Evolutionary conservation across 2,329 filamentous ascomycete species (phyloP).

Genomic region (Cordyceps cicadae): DNA sequence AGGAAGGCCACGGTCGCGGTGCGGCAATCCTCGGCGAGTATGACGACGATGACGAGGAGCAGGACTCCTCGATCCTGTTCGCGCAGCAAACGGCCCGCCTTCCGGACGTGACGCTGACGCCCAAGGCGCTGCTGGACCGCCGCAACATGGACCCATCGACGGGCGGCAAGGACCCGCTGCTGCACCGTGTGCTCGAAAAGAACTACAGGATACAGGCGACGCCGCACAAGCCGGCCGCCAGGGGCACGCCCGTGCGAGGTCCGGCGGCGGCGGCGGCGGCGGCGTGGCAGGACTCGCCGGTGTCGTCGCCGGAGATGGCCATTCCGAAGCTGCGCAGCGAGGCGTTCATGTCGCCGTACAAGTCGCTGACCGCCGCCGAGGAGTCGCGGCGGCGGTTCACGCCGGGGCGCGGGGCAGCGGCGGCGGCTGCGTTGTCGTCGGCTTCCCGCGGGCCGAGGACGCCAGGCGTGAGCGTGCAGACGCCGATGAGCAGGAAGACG

Average conservation of each 20-base stretch:
- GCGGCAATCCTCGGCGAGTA: slow-evolving; percentile 23
- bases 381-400: slow-evolving; percentile 32
- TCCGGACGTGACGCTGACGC: slow-evolving; percentile 57
- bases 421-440: slow-evolving; percentile 21
- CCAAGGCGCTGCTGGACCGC: slow-evolving; percentile 35
- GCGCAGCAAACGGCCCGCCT: slow-evolving; percentile 46
- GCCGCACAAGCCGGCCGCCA: slow-evolving; percentile 53
- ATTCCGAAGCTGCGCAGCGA: slow-evolving; percentile 78
- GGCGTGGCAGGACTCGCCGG: slow-evolving; percentile 49
- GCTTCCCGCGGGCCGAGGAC: slow-evolving; percentile 48
- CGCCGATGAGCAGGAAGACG: slow-evolving; percentile 50
- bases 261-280: slow-evolving; percentile 26
- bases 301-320: slow-evolving; percentile 68
- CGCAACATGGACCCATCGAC: slow-evolving; percentile 27
- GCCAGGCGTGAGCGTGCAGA: slow-evolving; percentile 80
- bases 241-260: slow-evolving; percentile 38
- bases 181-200: slow-evolving; percentile 91
- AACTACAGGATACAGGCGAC: slow-evolving; percentile 92
- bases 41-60: slow-evolving; percentile 16
- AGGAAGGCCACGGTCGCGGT: slow-evolving; percentile 27
- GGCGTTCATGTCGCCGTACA: slow-evolving; percentile 48
- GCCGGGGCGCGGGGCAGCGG: slow-evolving; percentile 16
- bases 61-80: slow-evolving; percentile 41
- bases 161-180: slow-evolving; percentile 59
- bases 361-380: slow-evolving; percentile 12